phyloP scores from a whole-genome alignment of 148 eudicot species.

The Fallopia convolvulus region DNA sequence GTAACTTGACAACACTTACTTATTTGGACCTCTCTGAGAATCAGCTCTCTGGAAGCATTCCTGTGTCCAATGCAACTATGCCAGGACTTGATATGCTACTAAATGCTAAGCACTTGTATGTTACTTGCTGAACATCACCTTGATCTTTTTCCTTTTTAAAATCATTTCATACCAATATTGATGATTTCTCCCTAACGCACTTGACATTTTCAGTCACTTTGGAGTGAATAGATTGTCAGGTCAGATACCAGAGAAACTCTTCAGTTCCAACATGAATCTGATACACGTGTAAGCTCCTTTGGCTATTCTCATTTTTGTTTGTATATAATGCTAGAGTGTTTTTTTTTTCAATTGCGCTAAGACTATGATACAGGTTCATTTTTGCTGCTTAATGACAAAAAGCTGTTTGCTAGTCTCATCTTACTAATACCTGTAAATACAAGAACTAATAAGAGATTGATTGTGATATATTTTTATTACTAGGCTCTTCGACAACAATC shows the following conservation, averaged over 20 bases:
- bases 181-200: not conserved
- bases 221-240: slow-evolving; percentile 72
- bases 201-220: slow-evolving; percentile 51
- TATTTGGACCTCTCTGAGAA: slow-evolving; percentile 85
- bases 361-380: not conserved
- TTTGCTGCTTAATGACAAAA: not conserved
- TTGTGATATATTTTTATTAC: not conserved
- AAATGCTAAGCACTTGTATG: slow-evolving; percentile 74
- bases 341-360: not conserved
- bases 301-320: not conserved
- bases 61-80: slow-evolving; percentile 48
- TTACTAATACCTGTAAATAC: not conserved
- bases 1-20: slow-evolving; percentile 43
- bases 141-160: not conserved
- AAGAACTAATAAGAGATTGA: not conserved
- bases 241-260: slow-evolving; percentile 43
- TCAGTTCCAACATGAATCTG: slow-evolving; percentile 53
- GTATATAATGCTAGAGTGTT: not conserved
- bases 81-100: slow-evolving; percentile 66
- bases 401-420: not conserved
- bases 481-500: slow-evolving; percentile 77
- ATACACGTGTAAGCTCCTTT: slow-evolving; percentile 66
- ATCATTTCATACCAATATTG: not conserved
- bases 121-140: not conserved
- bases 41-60: slow-evolving; percentile 60